A percentile compares a stretch with the other conserved stretches of the same genome.
Evolutionary conservation across 2,329 filamentous ascomycete genomes (phyloP).

Genomic region (Venturia nashicola): DNA sequence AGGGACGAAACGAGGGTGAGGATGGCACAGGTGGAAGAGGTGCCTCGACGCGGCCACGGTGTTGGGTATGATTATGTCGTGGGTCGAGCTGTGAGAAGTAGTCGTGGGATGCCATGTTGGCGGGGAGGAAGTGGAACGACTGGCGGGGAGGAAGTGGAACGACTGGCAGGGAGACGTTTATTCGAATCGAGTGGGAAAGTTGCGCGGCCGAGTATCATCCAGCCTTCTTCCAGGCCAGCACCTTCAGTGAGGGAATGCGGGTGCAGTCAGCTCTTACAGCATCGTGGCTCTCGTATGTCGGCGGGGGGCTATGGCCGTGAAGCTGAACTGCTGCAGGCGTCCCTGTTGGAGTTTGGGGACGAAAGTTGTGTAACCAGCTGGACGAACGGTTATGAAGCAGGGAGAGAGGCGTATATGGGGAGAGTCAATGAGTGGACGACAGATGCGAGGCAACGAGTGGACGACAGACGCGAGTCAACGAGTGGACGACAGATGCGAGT

Average conservation of each 20-base stretch:
- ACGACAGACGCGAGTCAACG: background rate
- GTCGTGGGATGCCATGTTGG: slow-evolving; percentile 38
- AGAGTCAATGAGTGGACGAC: background rate
- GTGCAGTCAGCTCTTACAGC: background rate
- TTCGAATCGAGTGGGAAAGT: background rate
- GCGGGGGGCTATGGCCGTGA: background rate
- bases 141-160: background rate
- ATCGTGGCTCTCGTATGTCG: background rate
- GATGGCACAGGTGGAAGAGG: slow-evolving; percentile 23
- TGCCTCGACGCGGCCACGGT: slow-evolving; percentile 28
- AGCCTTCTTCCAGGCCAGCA: background rate
- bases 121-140: background rate
- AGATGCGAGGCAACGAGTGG: too few species aligned
- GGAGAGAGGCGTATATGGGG: background rate
- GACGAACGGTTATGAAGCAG: background rate
- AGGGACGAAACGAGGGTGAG: slow-evolving; percentile 17
- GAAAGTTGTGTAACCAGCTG: background rate
- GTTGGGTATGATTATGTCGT: slow-evolving; percentile 26
- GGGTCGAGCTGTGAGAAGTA: slow-evolving; percentile 45
- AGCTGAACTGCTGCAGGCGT: background rate
- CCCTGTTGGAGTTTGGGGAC: background rate
- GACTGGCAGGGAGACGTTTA: background rate
- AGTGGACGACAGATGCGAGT: background rate
- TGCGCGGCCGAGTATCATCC: background rate
- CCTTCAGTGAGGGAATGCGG: background rate